These are phyloP conservation scores for Thuja plicata DNA, from an alignment of 83 land plant species.

Conservation along the genomic window DNA sequence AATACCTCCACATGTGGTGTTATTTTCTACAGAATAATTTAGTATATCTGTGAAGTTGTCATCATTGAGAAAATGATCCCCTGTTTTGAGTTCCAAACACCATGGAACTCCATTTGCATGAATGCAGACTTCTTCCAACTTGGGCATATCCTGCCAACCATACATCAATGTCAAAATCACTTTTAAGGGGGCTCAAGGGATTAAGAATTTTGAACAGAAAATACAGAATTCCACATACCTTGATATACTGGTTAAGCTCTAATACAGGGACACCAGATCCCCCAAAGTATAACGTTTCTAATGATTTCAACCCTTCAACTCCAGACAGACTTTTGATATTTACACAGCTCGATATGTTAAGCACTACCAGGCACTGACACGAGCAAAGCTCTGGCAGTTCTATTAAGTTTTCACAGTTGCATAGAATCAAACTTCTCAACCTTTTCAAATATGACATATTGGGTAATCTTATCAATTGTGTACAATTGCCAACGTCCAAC, in stretches of 20 bases:
- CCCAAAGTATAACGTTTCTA: neutral
- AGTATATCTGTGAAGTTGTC: neutral
- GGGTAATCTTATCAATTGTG: neutral
- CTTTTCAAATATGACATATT: neutral
- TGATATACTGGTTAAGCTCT: neutral
- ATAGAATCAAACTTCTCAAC: neutral
- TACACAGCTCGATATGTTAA: neutral
- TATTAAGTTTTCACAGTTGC: neutral
- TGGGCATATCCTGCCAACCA: neutral
- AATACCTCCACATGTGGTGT: neutral
- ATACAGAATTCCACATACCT: neutral
- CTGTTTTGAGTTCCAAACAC: neutral
- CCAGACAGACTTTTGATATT: neutral
- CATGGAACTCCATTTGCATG: neutral
- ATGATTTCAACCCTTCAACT: neutral
- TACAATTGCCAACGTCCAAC: neutral
- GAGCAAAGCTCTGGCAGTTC: neutral
- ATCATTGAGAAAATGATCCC: neutral
- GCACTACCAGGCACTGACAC: neutral
- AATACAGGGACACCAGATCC: neutral
- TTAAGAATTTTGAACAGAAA: neutral
- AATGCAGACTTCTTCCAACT: neutral
- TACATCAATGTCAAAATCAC: neutral
- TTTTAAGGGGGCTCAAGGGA: neutral
- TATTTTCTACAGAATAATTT: neutral